phyloP scores from a whole-genome alignment of 1,139 yeast genomes.

The Diutina neorugosa region DNA sequence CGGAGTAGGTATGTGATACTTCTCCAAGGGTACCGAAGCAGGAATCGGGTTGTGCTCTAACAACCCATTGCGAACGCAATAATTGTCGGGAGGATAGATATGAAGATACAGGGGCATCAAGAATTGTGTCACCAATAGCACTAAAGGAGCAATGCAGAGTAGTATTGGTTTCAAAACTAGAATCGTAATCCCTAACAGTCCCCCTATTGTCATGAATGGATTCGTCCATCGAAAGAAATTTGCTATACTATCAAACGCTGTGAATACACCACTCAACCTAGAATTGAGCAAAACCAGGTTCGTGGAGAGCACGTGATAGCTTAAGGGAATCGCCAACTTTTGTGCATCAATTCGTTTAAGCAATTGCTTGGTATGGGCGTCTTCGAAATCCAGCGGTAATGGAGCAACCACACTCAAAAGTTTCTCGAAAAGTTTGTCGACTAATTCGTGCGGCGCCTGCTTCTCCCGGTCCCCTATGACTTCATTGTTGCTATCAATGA shows the following conservation, averaged over 20 bases:
- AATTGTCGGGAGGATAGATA: conserved; percentile 25
- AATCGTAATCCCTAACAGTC: conserved; percentile 43
- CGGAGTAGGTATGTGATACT: conserved; percentile 50
- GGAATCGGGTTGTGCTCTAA: conserved; percentile 39
- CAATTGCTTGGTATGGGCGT: conserved; percentile 21
- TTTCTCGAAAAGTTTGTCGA: conserved; percentile 59
- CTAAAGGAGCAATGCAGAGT: conserved; percentile 40
- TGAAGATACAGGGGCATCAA: conserved; percentile 61
- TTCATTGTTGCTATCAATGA: background rate
- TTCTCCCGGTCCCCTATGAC: background rate
- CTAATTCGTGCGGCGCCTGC: background rate
- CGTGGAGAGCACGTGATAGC: conserved; percentile 26
- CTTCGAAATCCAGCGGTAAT: conserved; percentile 10
- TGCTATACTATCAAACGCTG: conserved; percentile 42
- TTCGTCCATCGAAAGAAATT: conserved; percentile 51
- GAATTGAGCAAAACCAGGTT: conserved; percentile 61
- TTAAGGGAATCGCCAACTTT: conserved; percentile 49
- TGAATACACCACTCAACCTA: conserved; percentile 50
- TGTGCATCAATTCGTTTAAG: conserved; percentile 45
- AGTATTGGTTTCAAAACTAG: conserved; percentile 52
- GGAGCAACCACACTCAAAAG: conserved; percentile 52
- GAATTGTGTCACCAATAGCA: conserved; percentile 39
- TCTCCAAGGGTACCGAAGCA: conserved; percentile 34
- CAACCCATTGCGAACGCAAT: conserved; percentile 11
- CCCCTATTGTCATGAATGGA: conserved; percentile 50